Evolutionary conservation across 352 stramenopile species (phyloP).

Genomic region (Globisporangium nodosum): DNA sequence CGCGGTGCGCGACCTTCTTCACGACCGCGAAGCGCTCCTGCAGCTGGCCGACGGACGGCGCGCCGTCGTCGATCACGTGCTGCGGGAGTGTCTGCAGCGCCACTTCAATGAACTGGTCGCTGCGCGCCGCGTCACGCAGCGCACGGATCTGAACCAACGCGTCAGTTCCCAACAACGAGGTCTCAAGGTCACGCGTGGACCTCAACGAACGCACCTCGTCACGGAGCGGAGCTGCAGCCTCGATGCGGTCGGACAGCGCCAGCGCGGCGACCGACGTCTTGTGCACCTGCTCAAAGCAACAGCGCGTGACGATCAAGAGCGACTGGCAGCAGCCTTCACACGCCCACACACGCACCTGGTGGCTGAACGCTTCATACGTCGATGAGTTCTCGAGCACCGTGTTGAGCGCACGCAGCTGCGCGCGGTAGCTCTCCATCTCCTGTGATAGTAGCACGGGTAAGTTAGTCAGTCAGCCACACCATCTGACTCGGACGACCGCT

Average conservation of each 20-base stretch:
- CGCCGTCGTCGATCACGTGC: slow-evolving; percentile 55
- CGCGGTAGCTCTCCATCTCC: slow-evolving; percentile 63
- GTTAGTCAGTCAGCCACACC: not conserved
- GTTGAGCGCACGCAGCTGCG: slow-evolving; percentile 60
- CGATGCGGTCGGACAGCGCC: slow-evolving; percentile 73
- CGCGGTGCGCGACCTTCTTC: slow-evolving; percentile 61
- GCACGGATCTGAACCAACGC: slow-evolving; percentile 38
- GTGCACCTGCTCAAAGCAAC: slow-evolving; percentile 30
- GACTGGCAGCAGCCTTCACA: no score
- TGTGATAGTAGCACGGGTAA: not conserved
- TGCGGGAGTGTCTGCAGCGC: slow-evolving; percentile 59
- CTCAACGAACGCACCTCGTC: slow-evolving; percentile 31
- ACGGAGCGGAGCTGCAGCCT: slow-evolving; percentile 61
- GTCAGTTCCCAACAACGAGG: not conserved
- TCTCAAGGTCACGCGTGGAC: not conserved
- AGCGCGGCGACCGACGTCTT: slow-evolving; percentile 76
- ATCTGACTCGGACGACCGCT: not conserved
- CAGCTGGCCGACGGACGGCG: slow-evolving; percentile 67
- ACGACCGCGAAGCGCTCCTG: slow-evolving; percentile 82
- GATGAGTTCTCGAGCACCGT: slow-evolving; percentile 65
- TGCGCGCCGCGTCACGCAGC: slow-evolving; percentile 59
- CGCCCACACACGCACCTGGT: slow-evolving; percentile 22
- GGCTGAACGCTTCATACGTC: slow-evolving; percentile 81
- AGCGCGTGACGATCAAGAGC: not conserved
- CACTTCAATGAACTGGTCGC: slow-evolving; percentile 69